Evolutionary conservation across 1,284 basidiomycete species (phyloP).

Genomic region (Irpex sp.): DNA sequence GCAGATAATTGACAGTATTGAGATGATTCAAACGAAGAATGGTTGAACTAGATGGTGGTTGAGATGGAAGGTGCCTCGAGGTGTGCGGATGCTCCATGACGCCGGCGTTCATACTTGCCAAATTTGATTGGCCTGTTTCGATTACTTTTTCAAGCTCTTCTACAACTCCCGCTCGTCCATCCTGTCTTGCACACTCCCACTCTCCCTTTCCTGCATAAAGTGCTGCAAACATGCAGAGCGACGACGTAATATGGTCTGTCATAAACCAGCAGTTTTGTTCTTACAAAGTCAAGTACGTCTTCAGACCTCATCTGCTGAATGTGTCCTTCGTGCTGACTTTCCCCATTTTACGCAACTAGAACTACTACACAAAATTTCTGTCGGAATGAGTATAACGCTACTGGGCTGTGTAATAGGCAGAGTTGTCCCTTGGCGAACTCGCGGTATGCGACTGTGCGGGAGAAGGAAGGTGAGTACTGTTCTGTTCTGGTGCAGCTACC

Average conservation of each 20-base stretch:
- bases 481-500: background rate
- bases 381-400: slow-evolving; percentile 97
- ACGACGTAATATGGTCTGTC: slow-evolving; percentile 94
- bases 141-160: background rate
- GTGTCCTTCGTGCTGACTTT: background rate
- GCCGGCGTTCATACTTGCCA: background rate
- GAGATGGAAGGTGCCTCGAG: background rate
- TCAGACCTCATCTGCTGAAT: background rate
- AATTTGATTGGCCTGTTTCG: background rate
- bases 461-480: slow-evolving; percentile 76
- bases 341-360: slow-evolving; percentile 35
- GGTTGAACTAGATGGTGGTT: too few species aligned
- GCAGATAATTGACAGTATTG: background rate
- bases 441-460: slow-evolving; percentile 93
- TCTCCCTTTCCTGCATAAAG: background rate
- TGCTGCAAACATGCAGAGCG: slow-evolving; percentile 63
- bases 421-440: slow-evolving; percentile 98
- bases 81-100: background rate
- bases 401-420: slow-evolving; percentile 94
- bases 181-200: background rate
- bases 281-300: slow-evolving; percentile 94
- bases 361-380: slow-evolving; percentile 96
- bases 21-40: too few species aligned
- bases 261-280: slow-evolving; percentile 94
- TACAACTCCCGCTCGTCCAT: background rate